Evolutionary conservation across 805 yeast species (phyloP).

Genomic region (Maudiozyma turicensis): DNA sequence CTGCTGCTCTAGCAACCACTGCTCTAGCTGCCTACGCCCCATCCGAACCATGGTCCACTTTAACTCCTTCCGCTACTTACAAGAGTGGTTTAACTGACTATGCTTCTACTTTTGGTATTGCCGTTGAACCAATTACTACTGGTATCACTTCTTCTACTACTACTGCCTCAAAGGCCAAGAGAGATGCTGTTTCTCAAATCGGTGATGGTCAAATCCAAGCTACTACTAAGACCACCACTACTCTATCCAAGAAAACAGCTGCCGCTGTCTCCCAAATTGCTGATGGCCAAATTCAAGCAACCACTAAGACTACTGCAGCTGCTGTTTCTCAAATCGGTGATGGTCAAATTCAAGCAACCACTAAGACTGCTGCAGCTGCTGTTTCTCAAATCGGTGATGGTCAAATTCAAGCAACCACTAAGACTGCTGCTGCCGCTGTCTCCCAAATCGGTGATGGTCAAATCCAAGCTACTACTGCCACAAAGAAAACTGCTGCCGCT

Average conservation of each 20-base stretch:
- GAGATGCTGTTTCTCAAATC: conserved; percentile 16
- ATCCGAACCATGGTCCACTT: conserved; percentile 32
- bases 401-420: conserved; percentile 15
- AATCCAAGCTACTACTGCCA: conserved; percentile 30
- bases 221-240: background rate
- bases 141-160: conserved; percentile 11
- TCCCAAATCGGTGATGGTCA: conserved; percentile 57
- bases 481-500: conserved; percentile 35
- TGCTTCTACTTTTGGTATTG: conserved; percentile 33
- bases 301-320: conserved; percentile 8
- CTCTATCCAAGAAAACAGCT: conserved; percentile 9
- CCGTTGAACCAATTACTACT: conserved; percentile 34
- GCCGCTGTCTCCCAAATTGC: conserved; percentile 9
- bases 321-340: conserved; percentile 34
- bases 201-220: conserved; percentile 10
- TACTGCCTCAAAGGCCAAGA: conserved; percentile 12
- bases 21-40: conserved; percentile 14
- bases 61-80: conserved; percentile 31
- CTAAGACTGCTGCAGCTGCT: conserved; percentile 17
- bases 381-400: conserved; percentile 21
- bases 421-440: conserved; percentile 29
- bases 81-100: conserved; percentile 29
- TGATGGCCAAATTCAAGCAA: conserved; percentile 9
- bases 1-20: conserved; percentile 19
- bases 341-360: conserved; percentile 22